Percentiles rank a stretch among this genome's conserved stretches.
Evolutionary conservation across 331 rosid species (phyloP).

Genomic region (Spiraea crenata): DNA sequence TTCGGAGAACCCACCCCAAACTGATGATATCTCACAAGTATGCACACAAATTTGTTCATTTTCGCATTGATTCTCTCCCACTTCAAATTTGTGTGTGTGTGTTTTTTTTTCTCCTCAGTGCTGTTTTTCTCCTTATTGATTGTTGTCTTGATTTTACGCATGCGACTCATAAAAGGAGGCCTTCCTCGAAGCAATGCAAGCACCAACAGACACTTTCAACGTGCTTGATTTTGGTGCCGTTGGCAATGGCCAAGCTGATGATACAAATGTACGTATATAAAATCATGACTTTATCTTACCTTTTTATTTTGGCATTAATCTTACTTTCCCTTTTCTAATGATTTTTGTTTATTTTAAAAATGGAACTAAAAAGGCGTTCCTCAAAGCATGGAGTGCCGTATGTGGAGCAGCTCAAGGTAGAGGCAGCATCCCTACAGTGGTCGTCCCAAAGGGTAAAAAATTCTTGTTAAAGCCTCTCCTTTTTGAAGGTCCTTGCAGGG

Average conservation of each 20-base stretch:
- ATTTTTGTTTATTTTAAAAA: neutral
- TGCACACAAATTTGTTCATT: too few species aligned
- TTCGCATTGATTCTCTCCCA: neutral
- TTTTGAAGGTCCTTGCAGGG: slow-evolving; percentile 55
- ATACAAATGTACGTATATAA: slow-evolving; percentile 27
- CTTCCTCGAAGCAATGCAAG: neutral
- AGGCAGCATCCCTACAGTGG: slow-evolving; percentile 22
- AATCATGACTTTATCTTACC: neutral
- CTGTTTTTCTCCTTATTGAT: neutral
- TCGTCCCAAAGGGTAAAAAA: slow-evolving; percentile 31
- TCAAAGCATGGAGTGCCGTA: slow-evolving; percentile 44
- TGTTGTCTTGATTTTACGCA: neutral
- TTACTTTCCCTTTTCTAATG: neutral
- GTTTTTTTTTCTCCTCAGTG: neutral
- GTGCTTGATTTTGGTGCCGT: slow-evolving; percentile 46
- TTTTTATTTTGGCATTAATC: neutral
- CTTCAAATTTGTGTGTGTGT: neutral
- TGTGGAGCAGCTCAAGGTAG: slow-evolving; percentile 29
- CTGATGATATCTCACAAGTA: too few species aligned
- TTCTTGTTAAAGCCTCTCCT: slow-evolving; percentile 38
- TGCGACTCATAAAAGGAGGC: neutral
- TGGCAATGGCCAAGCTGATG: slow-evolving; percentile 49
- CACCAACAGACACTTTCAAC: slow-evolving; percentile 20
- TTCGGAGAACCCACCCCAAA: too few species aligned
- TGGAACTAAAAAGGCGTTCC: slow-evolving; percentile 40